Evolutionary conservation across 768 basidiomycete genomes (phyloP).

Genomic region (Hygrophoropsis aurantiaca): DNA sequence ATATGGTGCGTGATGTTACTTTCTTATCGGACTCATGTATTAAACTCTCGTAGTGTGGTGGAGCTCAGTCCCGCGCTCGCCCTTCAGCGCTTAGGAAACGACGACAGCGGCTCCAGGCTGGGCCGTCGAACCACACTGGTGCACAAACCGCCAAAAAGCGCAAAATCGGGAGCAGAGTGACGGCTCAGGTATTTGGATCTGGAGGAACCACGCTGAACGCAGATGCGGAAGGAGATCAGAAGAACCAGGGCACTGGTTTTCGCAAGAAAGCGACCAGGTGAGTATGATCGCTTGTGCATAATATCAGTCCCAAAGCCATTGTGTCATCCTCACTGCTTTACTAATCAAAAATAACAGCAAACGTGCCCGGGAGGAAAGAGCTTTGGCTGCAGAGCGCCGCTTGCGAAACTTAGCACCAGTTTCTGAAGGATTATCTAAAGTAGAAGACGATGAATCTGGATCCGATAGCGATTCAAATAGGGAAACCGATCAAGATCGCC

Average conservation of each 20-base stretch:
- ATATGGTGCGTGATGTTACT: constrained; percentile 49
- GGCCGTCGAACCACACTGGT: constrained; percentile 57
- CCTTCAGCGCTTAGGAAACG: constrained; percentile 48
- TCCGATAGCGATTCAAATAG: constrained; percentile 41
- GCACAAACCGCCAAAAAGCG: constrained; percentile 64
- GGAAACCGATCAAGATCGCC: constrained; percentile 50
- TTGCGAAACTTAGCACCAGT: constrained; percentile 37
- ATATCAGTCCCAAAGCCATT: too few relatives aligned
- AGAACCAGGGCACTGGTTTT: constrained; percentile 58
- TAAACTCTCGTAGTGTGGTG: constrained; percentile 59
- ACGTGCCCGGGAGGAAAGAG: constrained; percentile 76
- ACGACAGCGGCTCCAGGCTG: constrained; percentile 23
- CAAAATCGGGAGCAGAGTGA: constrained; percentile 72
- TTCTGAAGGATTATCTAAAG: neutral
- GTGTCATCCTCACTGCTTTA: constrained; percentile 1
- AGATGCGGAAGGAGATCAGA: constrained; percentile 33
- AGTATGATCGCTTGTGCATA: constrained; percentile 7
- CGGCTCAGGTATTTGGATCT: constrained; percentile 59
- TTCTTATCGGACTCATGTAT: neutral
- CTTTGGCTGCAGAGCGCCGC: constrained; percentile 69
- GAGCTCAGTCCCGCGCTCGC: constrained; percentile 65
- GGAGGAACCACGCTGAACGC: constrained; percentile 53
- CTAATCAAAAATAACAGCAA: constrained; percentile 50
- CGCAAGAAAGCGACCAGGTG: constrained; percentile 72
- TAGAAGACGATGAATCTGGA: constrained; percentile 33